Conservation (phyloP, 2,329 filamentous ascomycete species). For the Fusarium bulbicola region DNA sequence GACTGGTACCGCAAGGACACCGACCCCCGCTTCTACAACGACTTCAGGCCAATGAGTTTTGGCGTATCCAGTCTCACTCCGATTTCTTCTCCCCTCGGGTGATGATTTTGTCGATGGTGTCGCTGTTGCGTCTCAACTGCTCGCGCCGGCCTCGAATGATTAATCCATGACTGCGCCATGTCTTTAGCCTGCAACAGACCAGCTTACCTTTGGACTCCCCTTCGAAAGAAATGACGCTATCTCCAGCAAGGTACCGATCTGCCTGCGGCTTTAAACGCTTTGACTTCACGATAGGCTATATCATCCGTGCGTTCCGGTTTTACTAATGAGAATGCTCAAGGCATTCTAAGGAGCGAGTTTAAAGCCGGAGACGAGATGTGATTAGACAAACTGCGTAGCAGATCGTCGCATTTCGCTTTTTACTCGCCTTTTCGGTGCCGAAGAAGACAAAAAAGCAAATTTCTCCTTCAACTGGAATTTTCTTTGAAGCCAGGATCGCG, state of each 20-base stretch:
- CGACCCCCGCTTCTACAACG: too few species aligned
- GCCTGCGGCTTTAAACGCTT: neutral
- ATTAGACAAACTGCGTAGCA: neutral
- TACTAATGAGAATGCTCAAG: neutral
- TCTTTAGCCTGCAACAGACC: fast-evolving
- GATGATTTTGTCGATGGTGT: fast-evolving
- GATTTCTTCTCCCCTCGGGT: neutral
- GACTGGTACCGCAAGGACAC: too few species aligned
- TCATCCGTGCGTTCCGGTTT: neutral
- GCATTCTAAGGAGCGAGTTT: neutral
- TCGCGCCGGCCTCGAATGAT: neutral
- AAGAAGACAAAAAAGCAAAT: neutral
- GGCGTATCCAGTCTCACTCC: too few species aligned
- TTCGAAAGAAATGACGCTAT: neutral
- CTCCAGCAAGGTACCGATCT: neutral
- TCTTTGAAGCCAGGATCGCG: neutral
- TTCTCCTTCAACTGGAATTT: neutral
- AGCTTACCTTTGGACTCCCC: neutral
- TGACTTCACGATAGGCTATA: neutral
- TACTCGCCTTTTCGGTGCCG: neutral
- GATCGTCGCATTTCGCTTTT: neutral
- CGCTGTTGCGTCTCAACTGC: fast-evolving
- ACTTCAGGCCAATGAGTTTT: too few species aligned
- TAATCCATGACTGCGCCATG: neutral
- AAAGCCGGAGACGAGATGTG: neutral